phyloP scores from a whole-genome alignment of 2,329 filamentous ascomycete genomes.

The Aspergillus spinulosporus region DNA sequence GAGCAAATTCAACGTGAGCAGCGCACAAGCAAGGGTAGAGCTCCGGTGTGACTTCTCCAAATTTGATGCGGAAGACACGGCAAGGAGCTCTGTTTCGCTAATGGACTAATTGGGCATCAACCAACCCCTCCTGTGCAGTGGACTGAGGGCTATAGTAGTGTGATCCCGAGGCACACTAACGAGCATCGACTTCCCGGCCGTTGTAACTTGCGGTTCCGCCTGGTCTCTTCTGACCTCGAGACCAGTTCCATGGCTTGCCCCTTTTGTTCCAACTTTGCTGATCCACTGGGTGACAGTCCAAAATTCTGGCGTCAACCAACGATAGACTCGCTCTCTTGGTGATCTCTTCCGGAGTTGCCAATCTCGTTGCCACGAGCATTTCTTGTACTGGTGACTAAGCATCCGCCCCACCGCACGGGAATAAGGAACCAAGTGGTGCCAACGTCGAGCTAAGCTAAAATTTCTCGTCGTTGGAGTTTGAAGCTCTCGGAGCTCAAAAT shows the following conservation, averaged over 20 bases:
- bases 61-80: conserved; percentile 21
- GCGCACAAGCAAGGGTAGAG: neutral
- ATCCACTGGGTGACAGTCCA: conserved; percentile 10
- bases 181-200: conserved; percentile 8
- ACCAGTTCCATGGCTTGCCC: conserved; percentile 7
- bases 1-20: neutral
- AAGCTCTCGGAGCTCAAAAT: conserved; percentile 22
- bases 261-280: neutral
- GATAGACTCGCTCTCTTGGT: neutral
- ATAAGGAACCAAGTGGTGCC: conserved; percentile 28
- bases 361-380: neutral
- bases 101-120: conserved; percentile 24
- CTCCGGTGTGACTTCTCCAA: conserved; percentile 12
- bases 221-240: neutral
- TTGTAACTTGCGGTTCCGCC: neutral
- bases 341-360: neutral
- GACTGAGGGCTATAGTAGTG: conserved; percentile 13
- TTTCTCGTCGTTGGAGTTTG: conserved; percentile 21
- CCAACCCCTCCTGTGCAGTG: conserved; percentile 19
- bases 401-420: conserved; percentile 20
- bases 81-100: conserved; percentile 20
- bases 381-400: conserved; percentile 17
- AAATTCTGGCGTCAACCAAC: conserved; percentile 4
- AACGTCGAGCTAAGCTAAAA: conserved; percentile 17
- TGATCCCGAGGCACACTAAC: conserved; percentile 19